A percentile compares a stretch with the other conserved stretches of the same genome.
These are phyloP conservation scores for Cryphonectria carpinicola DNA, from an alignment of 2,329 filamentous ascomycete species.

Conservation along the genomic window DNA sequence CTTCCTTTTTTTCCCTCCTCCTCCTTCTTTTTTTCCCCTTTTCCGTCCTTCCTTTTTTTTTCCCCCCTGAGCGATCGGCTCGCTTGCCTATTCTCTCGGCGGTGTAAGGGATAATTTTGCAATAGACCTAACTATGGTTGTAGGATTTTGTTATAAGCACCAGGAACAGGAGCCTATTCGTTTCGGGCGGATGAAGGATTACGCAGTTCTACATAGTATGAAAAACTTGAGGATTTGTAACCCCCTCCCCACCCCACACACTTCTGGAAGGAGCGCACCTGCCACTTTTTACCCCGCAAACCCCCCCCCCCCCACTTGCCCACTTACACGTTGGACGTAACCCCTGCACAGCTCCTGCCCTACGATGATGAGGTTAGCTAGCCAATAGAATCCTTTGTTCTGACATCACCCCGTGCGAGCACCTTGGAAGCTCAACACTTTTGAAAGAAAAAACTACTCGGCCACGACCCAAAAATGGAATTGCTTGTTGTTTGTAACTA, in stretches of 20 bases:
- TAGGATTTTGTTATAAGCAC: neutral
- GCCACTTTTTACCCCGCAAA: neutral
- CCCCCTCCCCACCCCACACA: neutral
- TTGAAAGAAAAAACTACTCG: neutral
- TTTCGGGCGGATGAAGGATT: neutral
- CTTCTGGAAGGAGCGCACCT: neutral
- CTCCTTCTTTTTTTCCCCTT: no score
- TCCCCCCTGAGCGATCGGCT: no score
- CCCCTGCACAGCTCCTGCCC: neutral
- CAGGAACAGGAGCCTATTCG: neutral
- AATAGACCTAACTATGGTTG: neutral
- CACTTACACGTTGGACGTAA: neutral
- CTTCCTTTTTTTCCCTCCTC: no score
- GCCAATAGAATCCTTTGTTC: neutral
- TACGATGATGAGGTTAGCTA: neutral
- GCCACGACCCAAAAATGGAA: neutral
- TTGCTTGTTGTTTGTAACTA: neutral
- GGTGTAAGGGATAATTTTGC: neutral
- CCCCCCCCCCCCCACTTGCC: neutral
- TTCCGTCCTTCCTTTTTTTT: no score
- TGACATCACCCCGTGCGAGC: neutral
- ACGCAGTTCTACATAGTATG: neutral
- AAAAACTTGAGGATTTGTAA: neutral
- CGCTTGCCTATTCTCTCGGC: neutral
- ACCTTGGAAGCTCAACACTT: neutral